These are phyloP conservation scores for Aspergillus versicolor DNA, from an alignment of 2,329 filamentous ascomycete genomes.

Conservation along the genomic window DNA sequence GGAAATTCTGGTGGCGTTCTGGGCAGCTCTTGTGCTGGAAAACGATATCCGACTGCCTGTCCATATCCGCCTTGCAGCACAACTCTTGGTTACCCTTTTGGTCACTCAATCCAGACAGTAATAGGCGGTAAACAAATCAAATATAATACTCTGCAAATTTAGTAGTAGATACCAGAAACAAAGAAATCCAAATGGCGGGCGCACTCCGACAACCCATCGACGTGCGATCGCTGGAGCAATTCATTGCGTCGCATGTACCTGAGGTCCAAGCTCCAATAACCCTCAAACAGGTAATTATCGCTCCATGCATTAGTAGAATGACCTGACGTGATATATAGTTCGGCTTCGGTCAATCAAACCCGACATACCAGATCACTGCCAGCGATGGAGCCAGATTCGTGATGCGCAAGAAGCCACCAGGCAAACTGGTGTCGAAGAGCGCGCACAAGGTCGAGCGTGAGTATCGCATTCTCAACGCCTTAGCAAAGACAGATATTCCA, in stretches of 20 bases:
- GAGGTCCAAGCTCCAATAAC: slow-evolving; percentile 79
- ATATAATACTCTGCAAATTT: too few relatives aligned
- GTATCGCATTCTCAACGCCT: slow-evolving; percentile 82
- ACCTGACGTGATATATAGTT: slow-evolving; percentile 59
- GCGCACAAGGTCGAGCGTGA: slow-evolving; percentile 97
- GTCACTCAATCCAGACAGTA: too few relatives aligned
- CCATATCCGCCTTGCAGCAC: too few relatives aligned
- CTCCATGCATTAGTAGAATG: neutral
- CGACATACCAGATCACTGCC: slow-evolving; percentile 87
- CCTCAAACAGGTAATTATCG: slow-evolving; percentile 72
- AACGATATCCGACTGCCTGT: neutral
- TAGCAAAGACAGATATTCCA: slow-evolving; percentile 76
- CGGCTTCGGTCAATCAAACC: slow-evolving; percentile 95
- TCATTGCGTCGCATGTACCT: slow-evolving; percentile 75
- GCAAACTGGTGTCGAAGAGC: slow-evolving; percentile 84
- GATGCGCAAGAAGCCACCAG: slow-evolving; percentile 97
- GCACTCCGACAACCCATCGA: slow-evolving; percentile 88
- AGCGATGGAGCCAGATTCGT: slow-evolving; percentile 72
- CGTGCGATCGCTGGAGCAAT: slow-evolving; percentile 72
- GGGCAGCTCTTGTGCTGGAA: neutral
- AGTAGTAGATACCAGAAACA: too few relatives aligned
- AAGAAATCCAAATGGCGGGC: slow-evolving; percentile 66
- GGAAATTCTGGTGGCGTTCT: too few relatives aligned
- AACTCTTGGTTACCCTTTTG: too few relatives aligned
- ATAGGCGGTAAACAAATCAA: too few relatives aligned